These are phyloP conservation scores for Populus deltoides DNA, from an alignment of 345 rosid species.

Conservation along the genomic window DNA sequence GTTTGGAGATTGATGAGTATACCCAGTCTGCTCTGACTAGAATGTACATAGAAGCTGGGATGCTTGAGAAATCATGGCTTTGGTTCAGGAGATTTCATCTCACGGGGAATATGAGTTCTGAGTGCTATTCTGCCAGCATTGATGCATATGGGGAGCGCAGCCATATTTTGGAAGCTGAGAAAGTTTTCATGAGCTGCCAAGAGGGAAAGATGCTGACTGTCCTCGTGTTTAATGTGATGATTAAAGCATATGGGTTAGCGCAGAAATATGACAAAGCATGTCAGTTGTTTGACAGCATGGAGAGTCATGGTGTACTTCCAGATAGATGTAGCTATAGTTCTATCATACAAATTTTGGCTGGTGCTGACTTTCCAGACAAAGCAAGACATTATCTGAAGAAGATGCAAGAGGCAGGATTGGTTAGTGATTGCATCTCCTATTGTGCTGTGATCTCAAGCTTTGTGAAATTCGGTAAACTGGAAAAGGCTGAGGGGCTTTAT, in stretches of 20 bases:
- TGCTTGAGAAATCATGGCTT: conserved; percentile 75
- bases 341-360: conserved; percentile 63
- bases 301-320: conserved; percentile 52
- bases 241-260: conserved; percentile 78
- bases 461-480: conserved; percentile 60
- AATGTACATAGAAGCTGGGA: conserved; percentile 73
- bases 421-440: conserved; percentile 66
- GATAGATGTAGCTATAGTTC: conserved; percentile 72
- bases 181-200: conserved; percentile 55
- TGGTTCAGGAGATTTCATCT: conserved; percentile 80
- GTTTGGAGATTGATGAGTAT: conserved; percentile 76
- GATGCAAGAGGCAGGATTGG: conserved; percentile 68
- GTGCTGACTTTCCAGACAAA: conserved; percentile 53
- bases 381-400: conserved; percentile 53
- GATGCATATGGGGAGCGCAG: conserved; percentile 83
- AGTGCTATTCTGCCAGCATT: conserved; percentile 78
- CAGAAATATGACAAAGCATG: conserved; percentile 60
- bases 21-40: conserved; percentile 83
- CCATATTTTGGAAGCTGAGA: conserved; percentile 56
- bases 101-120: conserved; percentile 61
- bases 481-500: conserved; percentile 62
- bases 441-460: conserved; percentile 79
- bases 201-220: conserved; percentile 55
- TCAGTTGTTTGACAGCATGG: conserved; percentile 70
- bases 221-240: conserved; percentile 75